Base-by-base conservation (phyloP, 495 filamentous ascomycete genomes). In the Penicillium cinerascens region DNA sequence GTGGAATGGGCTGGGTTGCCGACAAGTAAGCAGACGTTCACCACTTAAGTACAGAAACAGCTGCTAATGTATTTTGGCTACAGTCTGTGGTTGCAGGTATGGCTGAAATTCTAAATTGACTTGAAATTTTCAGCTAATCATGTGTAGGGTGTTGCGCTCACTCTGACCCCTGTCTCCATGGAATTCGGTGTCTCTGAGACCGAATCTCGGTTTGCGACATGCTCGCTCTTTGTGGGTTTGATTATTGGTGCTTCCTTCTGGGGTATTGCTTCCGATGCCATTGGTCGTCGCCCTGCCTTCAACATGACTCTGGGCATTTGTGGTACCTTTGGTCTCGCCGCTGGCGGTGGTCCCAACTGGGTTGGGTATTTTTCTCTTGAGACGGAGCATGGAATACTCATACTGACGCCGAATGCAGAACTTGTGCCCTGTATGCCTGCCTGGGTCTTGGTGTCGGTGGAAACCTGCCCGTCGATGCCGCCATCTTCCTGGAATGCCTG, bases 1-100 rank as follows among this genome's bases (percentile, higher is more conserved):
- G 87, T 47, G 87, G 87, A 3, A 92, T 90, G 59, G 89, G 88
- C 26, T 92, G 85, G 85, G 57, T 79, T n/a, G 78, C 77, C 37
- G 78, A 81, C 48, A 81, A 80, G 71, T 78, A 63, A 60, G 68
- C 56, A 16, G 11, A 22, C 22, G 2, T 18, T 5, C 37, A 27
- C 11, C 35, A 17, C 18, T 15, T 26, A 10, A 8, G 5, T 36
- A 15, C 5, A 16, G 15, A n/a, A 37, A 35, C 37, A 17, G 44
- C 56, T 17, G 29, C 59, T 61, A 45, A 61, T 45, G 27, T 23
- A 6, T 11, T 41, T 35, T 33, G 57, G 10, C 35, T 39, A 10
- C 27, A 75, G 72, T 52, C 70, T 75, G 39, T 75, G 72, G 72
- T 50, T 75, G 40, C 65, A 69, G 64, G 66, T 65, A 59, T 18